Base-by-base conservation (phyloP, 1,284 basidiomycete species). In the Athelia psychrophila region DNA sequence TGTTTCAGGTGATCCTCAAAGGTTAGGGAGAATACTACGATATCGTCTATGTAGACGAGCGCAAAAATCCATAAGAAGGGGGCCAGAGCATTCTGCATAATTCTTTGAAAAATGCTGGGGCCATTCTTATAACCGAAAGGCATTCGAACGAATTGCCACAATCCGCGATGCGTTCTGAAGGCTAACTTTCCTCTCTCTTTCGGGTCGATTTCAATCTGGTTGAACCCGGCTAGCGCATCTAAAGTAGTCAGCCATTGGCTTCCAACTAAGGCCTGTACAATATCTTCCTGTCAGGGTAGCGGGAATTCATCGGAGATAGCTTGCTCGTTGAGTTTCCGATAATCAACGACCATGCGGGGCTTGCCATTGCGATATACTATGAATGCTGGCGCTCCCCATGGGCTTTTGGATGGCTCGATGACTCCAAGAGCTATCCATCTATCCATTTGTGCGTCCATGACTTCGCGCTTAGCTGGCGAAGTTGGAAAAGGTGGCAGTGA, bases 111-210 rank as follows among this genome's bases (percentile, higher is more conserved):
- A 1, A 72, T 61, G 6, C 64, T 55, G 0, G 74, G 75, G 0
- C 73, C 70, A 51, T 75, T 75, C 1, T 64, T 56, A 1, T 69
- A 60, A 3, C 74, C 74, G 53, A 78, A 76, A 0, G 73, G 74
- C 69, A 78, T 73, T n/a, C 67, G 46, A 35, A 56, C 59, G 56
- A 74, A 77, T 54, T 76, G 71, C 36, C 56, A 72, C 1, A 75
- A 57, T 4, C 74, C 75, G 27, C 57, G 52, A 54, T 74, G 73
- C 0, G 68, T 68, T 19, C 68, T 13, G 51, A 65, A 76, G 0
- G 72, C 72, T 0, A 70, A 68, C 51, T 72, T 72, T 47, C 68
- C 60, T 16, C 55, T 56, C 24, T 66, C 68, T 3, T 65, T 56
- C 1, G 58, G 50, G 1, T 45, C 54, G 18, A 76, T 64, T 8